Percentiles rank a stretch among this genome's conserved stretches.
phyloP scores from a whole-genome alignment of 495 filamentous ascomycete species.

The Aspergillus wentii region DNA sequence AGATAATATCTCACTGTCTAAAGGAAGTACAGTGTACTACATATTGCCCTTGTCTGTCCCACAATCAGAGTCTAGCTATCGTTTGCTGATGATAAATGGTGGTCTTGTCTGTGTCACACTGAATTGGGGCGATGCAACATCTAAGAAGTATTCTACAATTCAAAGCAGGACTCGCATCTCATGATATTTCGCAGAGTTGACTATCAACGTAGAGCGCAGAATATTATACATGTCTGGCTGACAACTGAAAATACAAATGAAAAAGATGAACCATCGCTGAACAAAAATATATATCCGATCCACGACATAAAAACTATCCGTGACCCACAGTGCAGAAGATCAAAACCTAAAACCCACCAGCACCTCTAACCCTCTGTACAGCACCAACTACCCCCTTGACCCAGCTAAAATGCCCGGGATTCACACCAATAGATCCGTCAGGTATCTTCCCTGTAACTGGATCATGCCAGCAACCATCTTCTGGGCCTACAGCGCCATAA shows the following conservation, averaged over 20 bases:
- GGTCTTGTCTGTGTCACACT: too few relatives aligned
- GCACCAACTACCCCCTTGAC: slow-evolving; percentile 58
- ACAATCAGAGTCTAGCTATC: too few relatives aligned
- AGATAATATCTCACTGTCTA: too few relatives aligned
- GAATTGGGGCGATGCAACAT: too few relatives aligned
- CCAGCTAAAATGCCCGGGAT: slow-evolving; percentile 57
- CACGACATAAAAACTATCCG: too few relatives aligned
- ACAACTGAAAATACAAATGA: neutral
- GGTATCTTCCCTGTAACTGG: slow-evolving; percentile 46
- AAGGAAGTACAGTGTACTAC: too few relatives aligned
- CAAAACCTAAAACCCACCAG: slow-evolving; percentile 46
- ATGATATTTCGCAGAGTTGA: too few relatives aligned
- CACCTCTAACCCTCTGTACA: slow-evolving; percentile 56
- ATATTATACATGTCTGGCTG: neutral
- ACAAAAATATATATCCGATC: neutral
- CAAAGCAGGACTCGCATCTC: too few relatives aligned
- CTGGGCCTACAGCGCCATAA: slow-evolving; percentile 51
- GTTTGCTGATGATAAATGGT: too few relatives aligned
- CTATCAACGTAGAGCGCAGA: too few relatives aligned
- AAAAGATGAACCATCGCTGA: neutral
- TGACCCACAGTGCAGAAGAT: neutral
- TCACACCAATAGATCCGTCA: slow-evolving; percentile 53
- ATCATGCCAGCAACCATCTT: slow-evolving; percentile 54
- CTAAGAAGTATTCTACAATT: too few relatives aligned
- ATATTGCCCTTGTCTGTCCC: too few relatives aligned